Percentiles rank a stretch among this genome's conserved stretches.
phyloP scores from a whole-genome alignment of 768 basidiomycete species.

The Exidia glandulosa region DNA sequence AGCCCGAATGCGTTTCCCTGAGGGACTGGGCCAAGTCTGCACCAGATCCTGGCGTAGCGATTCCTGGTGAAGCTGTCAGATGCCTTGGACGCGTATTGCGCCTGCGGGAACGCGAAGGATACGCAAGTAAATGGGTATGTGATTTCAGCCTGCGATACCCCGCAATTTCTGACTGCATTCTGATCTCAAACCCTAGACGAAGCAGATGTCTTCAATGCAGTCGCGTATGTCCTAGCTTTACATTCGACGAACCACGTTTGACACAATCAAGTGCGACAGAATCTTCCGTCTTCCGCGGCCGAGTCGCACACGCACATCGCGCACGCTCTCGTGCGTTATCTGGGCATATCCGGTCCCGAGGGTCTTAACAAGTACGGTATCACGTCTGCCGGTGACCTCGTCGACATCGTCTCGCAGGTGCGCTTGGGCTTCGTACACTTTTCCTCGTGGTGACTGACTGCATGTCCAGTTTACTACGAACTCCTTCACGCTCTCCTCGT shows the following conservation, averaged over 20 bases:
- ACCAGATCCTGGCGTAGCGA: conserved; percentile 31
- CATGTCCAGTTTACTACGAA: conserved; percentile 73
- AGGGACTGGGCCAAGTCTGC: conserved; percentile 43
- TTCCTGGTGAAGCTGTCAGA: conserved; percentile 72
- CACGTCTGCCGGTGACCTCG: conserved; percentile 47
- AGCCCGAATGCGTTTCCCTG: conserved; percentile 65
- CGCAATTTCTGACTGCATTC: background rate
- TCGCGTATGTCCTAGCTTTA: conserved; percentile 48
- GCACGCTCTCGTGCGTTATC: conserved; percentile 62
- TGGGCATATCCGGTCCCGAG: conserved; percentile 45
- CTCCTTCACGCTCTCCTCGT: conserved; percentile 75
- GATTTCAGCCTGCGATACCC: conserved; percentile 5
- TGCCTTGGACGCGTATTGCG: conserved; percentile 70
- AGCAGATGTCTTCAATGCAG: conserved; percentile 58
- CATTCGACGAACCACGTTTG: background rate
- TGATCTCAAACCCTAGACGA: conserved; percentile 25
- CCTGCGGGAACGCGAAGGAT: conserved; percentile 45
- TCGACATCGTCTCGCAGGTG: conserved; percentile 64
- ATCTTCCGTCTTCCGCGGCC: conserved; percentile 35
- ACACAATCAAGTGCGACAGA: conserved; percentile 38
- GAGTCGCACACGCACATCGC: conserved; percentile 60
- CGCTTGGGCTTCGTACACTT: conserved; percentile 13
- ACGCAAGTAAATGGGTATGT: conserved; percentile 46
- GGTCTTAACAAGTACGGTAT: conserved; percentile 51
- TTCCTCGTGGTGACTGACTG: conserved; percentile 1